Percentiles rank a stretch among this genome's conserved stretches.
phyloP scores from a whole-genome alignment of 257 asterid species.

The Nicotiana otophora region DNA sequence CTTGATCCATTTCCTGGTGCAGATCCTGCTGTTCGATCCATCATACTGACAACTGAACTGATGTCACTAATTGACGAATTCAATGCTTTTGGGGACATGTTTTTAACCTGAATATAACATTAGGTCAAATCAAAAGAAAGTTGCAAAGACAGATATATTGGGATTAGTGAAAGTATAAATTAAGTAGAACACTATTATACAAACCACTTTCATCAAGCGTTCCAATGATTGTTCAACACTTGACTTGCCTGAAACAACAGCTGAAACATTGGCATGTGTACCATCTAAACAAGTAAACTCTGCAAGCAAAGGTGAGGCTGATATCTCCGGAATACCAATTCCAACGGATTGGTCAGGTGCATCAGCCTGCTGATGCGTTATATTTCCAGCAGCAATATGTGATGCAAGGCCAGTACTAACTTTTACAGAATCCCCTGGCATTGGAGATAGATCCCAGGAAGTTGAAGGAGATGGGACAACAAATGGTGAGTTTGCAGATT shows the following conservation, averaged over 20 bases:
- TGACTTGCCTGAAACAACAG: constrained; percentile 50
- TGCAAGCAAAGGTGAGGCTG: constrained; percentile 80
- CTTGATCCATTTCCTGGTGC: constrained; percentile 89
- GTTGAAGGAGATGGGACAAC: constrained; percentile 68
- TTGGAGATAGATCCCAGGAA: constrained; percentile 69
- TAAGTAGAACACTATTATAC: constrained; percentile 9
- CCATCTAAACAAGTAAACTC: constrained; percentile 64
- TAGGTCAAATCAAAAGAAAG: not conserved
- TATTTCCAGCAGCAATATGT: constrained; percentile 49
- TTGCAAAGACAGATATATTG: not conserved
- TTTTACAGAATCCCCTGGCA: constrained; percentile 69
- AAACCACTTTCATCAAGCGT: constrained; percentile 60
- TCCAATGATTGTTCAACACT: constrained; percentile 58
- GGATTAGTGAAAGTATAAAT: not conserved
- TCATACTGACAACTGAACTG: constrained; percentile 72
- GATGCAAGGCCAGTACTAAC: constrained; percentile 44
- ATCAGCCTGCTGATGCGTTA: constrained; percentile 37
- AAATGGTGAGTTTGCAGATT: constrained; percentile 62
- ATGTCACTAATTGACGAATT: constrained; percentile 70
- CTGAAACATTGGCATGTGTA: constrained; percentile 44
- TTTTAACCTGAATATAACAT: constrained; percentile 43
- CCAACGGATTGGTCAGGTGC: constrained; percentile 62
- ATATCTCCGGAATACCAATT: constrained; percentile 76
- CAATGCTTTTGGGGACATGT: constrained; percentile 53
- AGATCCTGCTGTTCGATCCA: constrained; percentile 78